Evolutionary conservation across 208 protist genomes (phyloP).

Genomic region (Histomonas meleagridis): DNA sequence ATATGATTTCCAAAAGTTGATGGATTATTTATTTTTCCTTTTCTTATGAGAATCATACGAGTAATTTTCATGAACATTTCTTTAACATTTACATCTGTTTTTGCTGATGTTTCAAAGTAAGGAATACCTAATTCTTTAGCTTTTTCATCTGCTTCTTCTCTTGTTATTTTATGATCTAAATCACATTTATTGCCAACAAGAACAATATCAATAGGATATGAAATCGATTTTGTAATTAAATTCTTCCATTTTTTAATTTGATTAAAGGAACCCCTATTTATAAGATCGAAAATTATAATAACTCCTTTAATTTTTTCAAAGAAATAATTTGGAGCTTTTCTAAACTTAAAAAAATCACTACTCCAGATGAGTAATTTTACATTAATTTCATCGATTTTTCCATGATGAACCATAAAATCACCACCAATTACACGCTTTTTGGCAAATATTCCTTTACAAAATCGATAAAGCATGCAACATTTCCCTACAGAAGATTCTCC

Average conservation of each 20-base stretch:
- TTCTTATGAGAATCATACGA: no score
- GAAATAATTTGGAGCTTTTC: constrained; percentile 66
- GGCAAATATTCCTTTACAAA: constrained; percentile 96
- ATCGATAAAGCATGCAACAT: constrained; percentile 90
- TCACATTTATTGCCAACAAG: constrained; percentile 25
- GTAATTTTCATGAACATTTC: constrained; percentile 1
- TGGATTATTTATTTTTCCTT: no score
- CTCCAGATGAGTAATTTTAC: constrained; percentile 52
- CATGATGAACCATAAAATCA: constrained; percentile 63
- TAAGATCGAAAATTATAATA: constrained; percentile 71
- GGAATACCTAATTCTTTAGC: constrained; percentile 49
- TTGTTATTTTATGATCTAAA: background rate
- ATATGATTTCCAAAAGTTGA: no score
- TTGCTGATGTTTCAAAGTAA: constrained; percentile 60
- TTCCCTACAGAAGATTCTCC: constrained; percentile 92
- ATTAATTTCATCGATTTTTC: constrained; percentile 47
- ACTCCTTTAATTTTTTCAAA: constrained; percentile 92
- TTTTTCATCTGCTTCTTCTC: background rate
- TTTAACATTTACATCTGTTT: constrained; percentile 62
- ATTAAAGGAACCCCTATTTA: constrained; percentile 51
- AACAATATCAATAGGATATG: constrained; percentile 77
- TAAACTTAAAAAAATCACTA: constrained; percentile 74
- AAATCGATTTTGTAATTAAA: constrained; percentile 90
- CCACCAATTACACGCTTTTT: constrained; percentile 90
- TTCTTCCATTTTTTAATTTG: constrained; percentile 67